A percentile compares a stretch with the other conserved stretches of the same genome.
Conservation (phyloP, 2,329 filamentous ascomycete species). For the Fusarium sp. region DNA sequence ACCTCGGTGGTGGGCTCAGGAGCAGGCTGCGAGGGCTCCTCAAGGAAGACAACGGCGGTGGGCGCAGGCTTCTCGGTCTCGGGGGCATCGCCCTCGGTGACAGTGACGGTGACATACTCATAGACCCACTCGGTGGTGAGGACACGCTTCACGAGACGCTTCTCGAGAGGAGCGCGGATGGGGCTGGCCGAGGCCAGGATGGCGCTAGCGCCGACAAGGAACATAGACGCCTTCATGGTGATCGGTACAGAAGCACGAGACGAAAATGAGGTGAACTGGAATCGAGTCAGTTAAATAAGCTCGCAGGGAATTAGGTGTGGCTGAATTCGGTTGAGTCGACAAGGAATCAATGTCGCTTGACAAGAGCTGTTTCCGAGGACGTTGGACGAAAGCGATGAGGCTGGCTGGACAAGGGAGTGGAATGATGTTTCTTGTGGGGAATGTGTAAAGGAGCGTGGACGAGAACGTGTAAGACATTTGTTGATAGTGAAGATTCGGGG, state of each 20-base stretch:
- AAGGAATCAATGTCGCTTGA: constrained; percentile 32
- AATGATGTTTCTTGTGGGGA: constrained; percentile 40
- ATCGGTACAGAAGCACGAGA: constrained; percentile 26
- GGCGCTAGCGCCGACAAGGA: constrained; percentile 59
- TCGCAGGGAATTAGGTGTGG: constrained; percentile 25
- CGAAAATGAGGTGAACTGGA: constrained; percentile 30
- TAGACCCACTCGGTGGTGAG: constrained; percentile 56
- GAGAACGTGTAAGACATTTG: constrained; percentile 40
- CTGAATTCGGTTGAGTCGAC: constrained; percentile 25
- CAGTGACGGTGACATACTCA: constrained; percentile 58
- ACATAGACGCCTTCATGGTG: constrained; percentile 64
- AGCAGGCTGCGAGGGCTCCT: constrained; percentile 26
- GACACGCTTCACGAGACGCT: constrained; percentile 57
- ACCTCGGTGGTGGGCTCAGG: constrained; percentile 21
- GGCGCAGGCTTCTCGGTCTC: constrained; percentile 27
- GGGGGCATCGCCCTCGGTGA: constrained; percentile 50
- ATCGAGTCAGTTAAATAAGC: constrained; percentile 40
- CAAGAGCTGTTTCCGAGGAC: constrained; percentile 30
- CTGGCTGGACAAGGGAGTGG: constrained; percentile 18
- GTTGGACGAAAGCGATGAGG: constrained; percentile 35
- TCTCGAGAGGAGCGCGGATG: constrained; percentile 48
- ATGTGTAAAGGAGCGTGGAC: constrained; percentile 32
- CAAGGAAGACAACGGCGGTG: constrained; percentile 41
- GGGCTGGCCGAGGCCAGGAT: constrained; percentile 60
- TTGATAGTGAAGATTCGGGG: constrained; percentile 26